phyloP scores from a whole-genome alignment of 2,329 filamentous ascomycete genomes.

The Paradendryphiella salina region DNA sequence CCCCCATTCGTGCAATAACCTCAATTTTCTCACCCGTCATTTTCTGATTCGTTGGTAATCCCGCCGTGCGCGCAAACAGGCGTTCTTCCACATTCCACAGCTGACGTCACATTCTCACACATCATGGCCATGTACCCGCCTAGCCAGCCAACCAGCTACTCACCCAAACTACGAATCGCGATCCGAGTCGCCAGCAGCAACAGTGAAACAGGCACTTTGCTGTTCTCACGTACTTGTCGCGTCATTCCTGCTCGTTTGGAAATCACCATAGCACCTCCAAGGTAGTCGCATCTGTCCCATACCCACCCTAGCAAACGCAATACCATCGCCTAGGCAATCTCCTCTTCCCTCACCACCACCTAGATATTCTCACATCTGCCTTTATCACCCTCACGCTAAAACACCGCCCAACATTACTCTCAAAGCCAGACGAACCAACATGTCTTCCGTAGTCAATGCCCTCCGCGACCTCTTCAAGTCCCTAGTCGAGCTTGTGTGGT shows the following conservation, averaged over 20 bases:
- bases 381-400: background rate
- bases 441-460: conserved; percentile 42
- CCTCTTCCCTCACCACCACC: background rate
- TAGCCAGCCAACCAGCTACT: conserved; percentile 24
- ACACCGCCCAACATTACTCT: conserved; percentile 1
- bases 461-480: conserved; percentile 39
- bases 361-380: background rate
- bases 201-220: conserved; percentile 4
- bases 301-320: background rate
- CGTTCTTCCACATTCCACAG: conserved; percentile 10
- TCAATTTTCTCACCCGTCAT: background rate
- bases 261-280: background rate
- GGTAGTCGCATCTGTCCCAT: no score
- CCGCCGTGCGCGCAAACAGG: conserved; percentile 4
- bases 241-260: conserved; percentile 20
- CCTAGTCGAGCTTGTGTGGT: conserved; percentile 40
- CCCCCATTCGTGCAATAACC: background rate
- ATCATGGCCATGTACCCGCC: conserved; percentile 16
- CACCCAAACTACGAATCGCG: background rate
- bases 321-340: background rate
- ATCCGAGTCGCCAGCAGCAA: conserved; percentile 11
- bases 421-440: conserved; percentile 14
- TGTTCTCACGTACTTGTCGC: conserved; percentile 24
- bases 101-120: conserved; percentile 27
- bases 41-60: background rate